Base-by-base conservation (phyloP, 225 moss, liverwort and hornwort species). In the Neckera pumila region DNA sequence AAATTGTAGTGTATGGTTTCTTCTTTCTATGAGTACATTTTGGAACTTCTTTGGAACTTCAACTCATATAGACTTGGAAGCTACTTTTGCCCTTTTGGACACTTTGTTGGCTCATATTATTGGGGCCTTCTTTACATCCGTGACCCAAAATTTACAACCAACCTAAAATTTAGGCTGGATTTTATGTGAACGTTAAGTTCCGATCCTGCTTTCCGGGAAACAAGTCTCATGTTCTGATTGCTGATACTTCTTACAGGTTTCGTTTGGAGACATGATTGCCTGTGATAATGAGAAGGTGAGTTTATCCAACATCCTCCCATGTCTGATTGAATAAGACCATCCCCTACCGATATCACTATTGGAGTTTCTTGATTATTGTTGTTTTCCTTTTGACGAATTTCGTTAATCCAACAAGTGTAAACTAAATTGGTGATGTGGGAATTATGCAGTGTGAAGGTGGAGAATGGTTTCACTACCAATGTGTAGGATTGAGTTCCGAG, bases 401-500 rank as follows among this genome's bases (percentile, higher is more conserved):
- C 33, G 23, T 64, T 49, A 28, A 9, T 82, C 78, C 23, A 53
- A 57, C 60, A 27, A 75, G 12, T 79, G 74, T 21, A 67, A 57
- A 75, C 42, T 84, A 53, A 76, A 51, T 67, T 78, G 78, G 23
- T 71, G 53, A 49, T 49, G 53, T 92, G 84, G 84, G 79, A 57
- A 76, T 36, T 54, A 5, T 92, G 92, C 96, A 98, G 97, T 98
- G 98, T 72, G 95, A 94, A 86, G 98, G 98, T 82, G 98, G 98
- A 83, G 97, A 98, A 91, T 98, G 98, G 98, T 98, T 98, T 90
- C 98, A 98, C 89, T 98, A 98, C 90, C 97, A 98, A 85, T 98
- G 98, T 86, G 98, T 98, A 76, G 98, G 98, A 71, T 90, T 98
- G 87, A 98, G 97, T 88, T 95, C 98, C 49, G 96, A 98, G 92